Evolutionary conservation across 164 flowering plant species (phyloP).

Genomic region (Liquidambar formosana): DNA sequence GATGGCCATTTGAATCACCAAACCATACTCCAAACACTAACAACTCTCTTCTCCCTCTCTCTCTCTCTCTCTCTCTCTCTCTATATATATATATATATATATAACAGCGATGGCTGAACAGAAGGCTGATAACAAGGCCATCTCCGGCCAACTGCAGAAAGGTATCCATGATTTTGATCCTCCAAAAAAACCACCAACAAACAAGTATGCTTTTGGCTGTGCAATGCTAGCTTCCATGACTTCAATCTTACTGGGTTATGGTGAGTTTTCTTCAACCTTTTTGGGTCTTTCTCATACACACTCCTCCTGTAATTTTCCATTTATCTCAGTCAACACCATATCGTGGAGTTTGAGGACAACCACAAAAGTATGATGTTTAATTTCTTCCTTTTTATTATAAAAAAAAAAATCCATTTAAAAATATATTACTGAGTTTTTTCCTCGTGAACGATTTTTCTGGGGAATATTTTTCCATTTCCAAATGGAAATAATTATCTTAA

Average conservation of each 20-base stretch:
- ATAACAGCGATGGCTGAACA: not conserved
- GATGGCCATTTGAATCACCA: not conserved
- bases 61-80: slow-evolving; percentile 1
- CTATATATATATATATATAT: not conserved
- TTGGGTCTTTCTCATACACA: not conserved
- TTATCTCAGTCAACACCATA: too few species aligned
- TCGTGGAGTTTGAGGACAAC: too few species aligned
- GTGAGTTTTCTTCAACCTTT: slow-evolving; percentile 22
- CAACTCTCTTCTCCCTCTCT: not conserved
- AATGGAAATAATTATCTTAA: too few species aligned
- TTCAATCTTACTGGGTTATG: slow-evolving; percentile 67
- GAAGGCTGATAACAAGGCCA: not conserved
- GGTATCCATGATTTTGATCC: slow-evolving; percentile 39
- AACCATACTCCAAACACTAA: not conserved
- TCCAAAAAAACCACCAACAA: slow-evolving; percentile 38
- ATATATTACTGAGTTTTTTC: too few species aligned
- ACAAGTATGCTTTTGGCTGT: slow-evolving; percentile 57
- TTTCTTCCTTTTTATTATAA: too few species aligned
- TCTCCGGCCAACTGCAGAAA: not conserved
- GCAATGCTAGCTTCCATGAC: slow-evolving; percentile 70
- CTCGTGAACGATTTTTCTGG: too few species aligned
- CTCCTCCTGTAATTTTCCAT: not conserved
- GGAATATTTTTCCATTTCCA: too few species aligned
- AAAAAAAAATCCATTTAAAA: too few species aligned
- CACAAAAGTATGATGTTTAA: too few species aligned